Percentiles rank a stretch among this genome's conserved stretches.
phyloP scores from a whole-genome alignment of 2,329 filamentous ascomycete genomes.

The Pseudocercospora cruenta region DNA sequence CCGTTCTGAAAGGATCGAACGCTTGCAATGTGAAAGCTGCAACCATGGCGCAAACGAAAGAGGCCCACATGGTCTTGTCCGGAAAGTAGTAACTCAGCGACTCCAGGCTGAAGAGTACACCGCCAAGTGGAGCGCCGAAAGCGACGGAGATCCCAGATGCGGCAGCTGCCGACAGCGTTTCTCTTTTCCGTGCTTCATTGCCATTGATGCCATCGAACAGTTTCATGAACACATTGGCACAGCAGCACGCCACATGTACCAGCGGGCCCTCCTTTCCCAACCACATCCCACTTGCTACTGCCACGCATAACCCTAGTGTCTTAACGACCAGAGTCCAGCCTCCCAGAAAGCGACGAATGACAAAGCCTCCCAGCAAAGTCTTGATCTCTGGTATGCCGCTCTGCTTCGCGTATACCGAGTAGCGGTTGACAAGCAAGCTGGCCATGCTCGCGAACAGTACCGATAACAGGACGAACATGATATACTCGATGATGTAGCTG shows the following conservation, averaged over 20 bases:
- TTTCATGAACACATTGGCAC: slow-evolving; percentile 91
- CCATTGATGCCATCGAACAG: slow-evolving; percentile 77
- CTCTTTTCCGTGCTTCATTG: slow-evolving; percentile 93
- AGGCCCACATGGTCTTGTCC: slow-evolving; percentile 99
- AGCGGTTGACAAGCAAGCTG: slow-evolving; percentile 78
- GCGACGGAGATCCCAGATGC: slow-evolving; percentile 92
- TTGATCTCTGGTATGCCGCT: slow-evolving; percentile 98
- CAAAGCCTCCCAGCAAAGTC: slow-evolving; percentile 89
- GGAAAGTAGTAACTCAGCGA: slow-evolving; percentile 97
- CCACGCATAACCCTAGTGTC: slow-evolving; percentile 83
- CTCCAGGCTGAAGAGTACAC: slow-evolving; percentile 94
- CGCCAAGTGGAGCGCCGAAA: slow-evolving; percentile 91
- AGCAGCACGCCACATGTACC: slow-evolving; percentile 96
- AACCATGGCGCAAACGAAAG: slow-evolving; percentile 99
- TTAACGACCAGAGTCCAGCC: slow-evolving; percentile 88
- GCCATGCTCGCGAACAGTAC: slow-evolving; percentile 82
- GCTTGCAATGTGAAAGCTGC: slow-evolving; percentile 91
- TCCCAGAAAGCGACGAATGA: slow-evolving; percentile 85
- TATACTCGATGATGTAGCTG: slow-evolving; percentile 81
- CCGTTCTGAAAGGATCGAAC: slow-evolving; percentile 90
- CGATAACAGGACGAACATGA: slow-evolving; percentile 83
- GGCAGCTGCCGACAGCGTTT: slow-evolving; percentile 88
- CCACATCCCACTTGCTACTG: slow-evolving; percentile 94
- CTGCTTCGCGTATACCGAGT: slow-evolving; percentile 86
- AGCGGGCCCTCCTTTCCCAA: slow-evolving; percentile 93